phyloP scores from a whole-genome alignment of 371 early-diverging fungal species.

The Mucor piriformis region DNA sequence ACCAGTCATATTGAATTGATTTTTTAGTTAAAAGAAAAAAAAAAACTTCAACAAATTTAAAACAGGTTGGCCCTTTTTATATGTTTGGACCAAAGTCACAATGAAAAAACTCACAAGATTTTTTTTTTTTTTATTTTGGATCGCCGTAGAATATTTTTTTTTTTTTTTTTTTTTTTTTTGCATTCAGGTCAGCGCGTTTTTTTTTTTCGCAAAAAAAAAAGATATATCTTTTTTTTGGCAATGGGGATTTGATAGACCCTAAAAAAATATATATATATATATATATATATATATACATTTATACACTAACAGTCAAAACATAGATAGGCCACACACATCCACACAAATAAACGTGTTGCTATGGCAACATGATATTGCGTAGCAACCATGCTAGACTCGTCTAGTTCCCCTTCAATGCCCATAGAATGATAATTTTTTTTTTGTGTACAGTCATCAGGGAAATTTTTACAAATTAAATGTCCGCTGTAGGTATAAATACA shows the following conservation, averaged over 20 bases:
- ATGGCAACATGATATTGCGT: too few relatives aligned
- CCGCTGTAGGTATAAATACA: slow-evolving; percentile 22
- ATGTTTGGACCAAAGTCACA: slow-evolving; percentile 24
- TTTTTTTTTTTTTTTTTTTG: slow-evolving; percentile 8
- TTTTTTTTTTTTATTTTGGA: slow-evolving; percentile 20
- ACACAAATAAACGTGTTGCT: too few relatives aligned
- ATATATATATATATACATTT: too few relatives aligned
- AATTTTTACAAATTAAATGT: slow-evolving; percentile 20
- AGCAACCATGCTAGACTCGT: too few relatives aligned
- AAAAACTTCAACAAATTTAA: background rate
- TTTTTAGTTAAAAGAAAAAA: slow-evolving; percentile 13
- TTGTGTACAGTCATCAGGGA: too few relatives aligned
- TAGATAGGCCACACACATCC: too few relatives aligned
- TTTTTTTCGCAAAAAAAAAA: slow-evolving; percentile 14
- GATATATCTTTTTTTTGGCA: slow-evolving; percentile 15
- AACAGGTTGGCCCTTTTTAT: slow-evolving; percentile 16
- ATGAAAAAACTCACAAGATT: background rate
- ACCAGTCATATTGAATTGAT: slow-evolving; percentile 74
- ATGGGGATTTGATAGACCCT: too few relatives aligned
- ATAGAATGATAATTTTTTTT: slow-evolving; percentile 1
- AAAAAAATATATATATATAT: too few relatives aligned
- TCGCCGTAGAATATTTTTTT: slow-evolving; percentile 10
- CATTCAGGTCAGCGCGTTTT: background rate
- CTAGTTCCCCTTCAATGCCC: too few relatives aligned
- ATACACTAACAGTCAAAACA: too few relatives aligned